Evolutionary conservation across 495 filamentous ascomycete genomes (phyloP).

Genomic region (Entonaema liquescens): DNA sequence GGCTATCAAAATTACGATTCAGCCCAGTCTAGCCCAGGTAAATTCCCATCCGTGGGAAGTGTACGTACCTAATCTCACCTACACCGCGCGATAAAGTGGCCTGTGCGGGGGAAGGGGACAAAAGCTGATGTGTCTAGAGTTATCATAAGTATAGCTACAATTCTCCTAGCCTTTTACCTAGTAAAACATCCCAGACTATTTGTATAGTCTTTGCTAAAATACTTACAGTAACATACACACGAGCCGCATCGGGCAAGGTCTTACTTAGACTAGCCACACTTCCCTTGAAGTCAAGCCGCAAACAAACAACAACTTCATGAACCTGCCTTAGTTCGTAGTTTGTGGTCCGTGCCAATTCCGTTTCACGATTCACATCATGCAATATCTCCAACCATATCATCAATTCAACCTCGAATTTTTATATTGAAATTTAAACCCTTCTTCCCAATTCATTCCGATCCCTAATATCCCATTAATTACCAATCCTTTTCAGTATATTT

Average conservation of each 20-base stretch:
- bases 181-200: no score
- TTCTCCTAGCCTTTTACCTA: no score
- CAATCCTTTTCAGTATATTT: not conserved
- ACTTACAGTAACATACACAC: no score
- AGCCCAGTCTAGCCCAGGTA: slow-evolving; percentile 39
- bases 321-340: no score
- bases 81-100: not conserved
- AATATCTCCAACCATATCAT: not conserved
- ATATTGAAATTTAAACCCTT: no score
- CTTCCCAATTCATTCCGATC: no score
- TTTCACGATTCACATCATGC: not conserved
- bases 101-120: not conserved
- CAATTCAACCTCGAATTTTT: no score
- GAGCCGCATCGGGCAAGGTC: slow-evolving; percentile 2
- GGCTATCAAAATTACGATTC: slow-evolving; percentile 37
- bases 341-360: not conserved
- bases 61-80: not conserved
- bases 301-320: not conserved
- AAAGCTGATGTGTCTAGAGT: no score
- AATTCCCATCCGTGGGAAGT: slow-evolving; percentile 19
- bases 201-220: no score
- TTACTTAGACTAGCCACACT: not conserved
- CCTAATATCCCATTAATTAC: no score
- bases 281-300: not conserved
- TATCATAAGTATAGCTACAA: not conserved